phyloP scores from a whole-genome alignment of 225 moss, liverwort and hornwort genomes.

The Sphagnum contortum region DNA sequence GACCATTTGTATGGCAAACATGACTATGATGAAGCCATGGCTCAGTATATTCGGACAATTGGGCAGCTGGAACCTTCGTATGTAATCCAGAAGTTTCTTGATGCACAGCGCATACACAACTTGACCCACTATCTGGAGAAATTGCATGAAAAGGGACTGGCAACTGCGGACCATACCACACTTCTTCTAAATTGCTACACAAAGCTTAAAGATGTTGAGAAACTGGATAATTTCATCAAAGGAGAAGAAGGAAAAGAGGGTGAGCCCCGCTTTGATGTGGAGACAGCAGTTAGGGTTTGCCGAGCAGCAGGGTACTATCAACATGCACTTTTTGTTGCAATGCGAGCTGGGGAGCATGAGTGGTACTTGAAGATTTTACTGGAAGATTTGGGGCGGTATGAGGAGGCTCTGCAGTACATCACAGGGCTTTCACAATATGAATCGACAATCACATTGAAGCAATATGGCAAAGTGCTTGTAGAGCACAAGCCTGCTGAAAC shows the following conservation, averaged over 20 bases:
- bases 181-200: slow-evolving; percentile 98
- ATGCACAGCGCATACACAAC: slow-evolving; percentile 97
- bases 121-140: slow-evolving; percentile 88
- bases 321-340: slow-evolving; percentile 91
- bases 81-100: slow-evolving; percentile 95
- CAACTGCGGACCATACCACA: slow-evolving; percentile 96
- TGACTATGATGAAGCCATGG: slow-evolving; percentile 84
- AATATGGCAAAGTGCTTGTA: slow-evolving; percentile 93
- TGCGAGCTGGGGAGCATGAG: slow-evolving; percentile 93
- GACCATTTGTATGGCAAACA: slow-evolving; percentile 93
- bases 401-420: slow-evolving; percentile 88
- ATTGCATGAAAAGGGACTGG: slow-evolving; percentile 86
- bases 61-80: slow-evolving; percentile 98
- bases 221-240: slow-evolving; percentile 90
- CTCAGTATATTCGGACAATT: slow-evolving; percentile 98
- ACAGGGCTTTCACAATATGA: slow-evolving; percentile 87
- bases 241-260: slow-evolving; percentile 89
- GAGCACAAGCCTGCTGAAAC: slow-evolving; percentile 91
- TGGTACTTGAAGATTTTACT: slow-evolving; percentile 90
- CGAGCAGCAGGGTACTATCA: slow-evolving; percentile 94
- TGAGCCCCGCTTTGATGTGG: slow-evolving; percentile 85
- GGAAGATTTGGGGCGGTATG: slow-evolving; percentile 88
- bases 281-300: slow-evolving; percentile 88
- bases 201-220: slow-evolving; percentile 92
- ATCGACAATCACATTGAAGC: slow-evolving; percentile 69